Conservation (phyloP, 2,329 filamentous ascomycete species). For the Monilinia laxa region DNA sequence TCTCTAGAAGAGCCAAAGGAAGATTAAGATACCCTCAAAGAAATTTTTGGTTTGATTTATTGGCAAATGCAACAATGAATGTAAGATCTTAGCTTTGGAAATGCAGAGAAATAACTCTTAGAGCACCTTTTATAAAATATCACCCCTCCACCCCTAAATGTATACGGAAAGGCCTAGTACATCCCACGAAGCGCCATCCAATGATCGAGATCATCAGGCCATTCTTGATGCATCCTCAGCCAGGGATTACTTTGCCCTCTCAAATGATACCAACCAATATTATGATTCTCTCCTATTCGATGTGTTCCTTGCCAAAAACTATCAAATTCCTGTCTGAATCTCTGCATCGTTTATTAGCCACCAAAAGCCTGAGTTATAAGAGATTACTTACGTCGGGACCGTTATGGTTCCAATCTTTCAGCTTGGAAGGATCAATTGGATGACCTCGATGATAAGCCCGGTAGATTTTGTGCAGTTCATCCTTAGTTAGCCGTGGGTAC, state of each 20-base stretch:
- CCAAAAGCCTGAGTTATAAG: not conserved
- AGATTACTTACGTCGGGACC: slow-evolving; percentile 34
- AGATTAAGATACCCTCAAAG: no score
- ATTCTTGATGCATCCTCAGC: slow-evolving; percentile 27
- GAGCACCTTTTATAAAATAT: not conserved
- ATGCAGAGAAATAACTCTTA: not conserved
- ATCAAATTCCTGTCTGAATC: slow-evolving; percentile 35
- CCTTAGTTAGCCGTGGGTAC: slow-evolving; percentile 35
- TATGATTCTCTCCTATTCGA: slow-evolving; percentile 32
- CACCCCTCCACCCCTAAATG: not conserved
- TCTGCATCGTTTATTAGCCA: slow-evolving; percentile 27
- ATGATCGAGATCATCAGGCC: slow-evolving; percentile 24
- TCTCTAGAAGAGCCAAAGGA: no score
- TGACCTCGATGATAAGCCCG: slow-evolving; percentile 18
- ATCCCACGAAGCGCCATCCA: slow-evolving; percentile 23
- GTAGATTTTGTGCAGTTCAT: slow-evolving; percentile 30
- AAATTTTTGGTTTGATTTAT: no score
- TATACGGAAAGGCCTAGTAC: not conserved
- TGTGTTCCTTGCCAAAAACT: slow-evolving; percentile 38
- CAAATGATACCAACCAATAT: not conserved
- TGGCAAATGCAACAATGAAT: no score
- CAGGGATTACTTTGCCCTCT: slow-evolving; percentile 18
- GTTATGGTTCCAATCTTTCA: slow-evolving; percentile 33
- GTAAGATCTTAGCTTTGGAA: no score
- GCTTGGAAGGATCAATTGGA: slow-evolving; percentile 25